Evolutionary conservation across 768 basidiomycete genomes (phyloP).

Genomic region (Mycena albidolilacea): DNA sequence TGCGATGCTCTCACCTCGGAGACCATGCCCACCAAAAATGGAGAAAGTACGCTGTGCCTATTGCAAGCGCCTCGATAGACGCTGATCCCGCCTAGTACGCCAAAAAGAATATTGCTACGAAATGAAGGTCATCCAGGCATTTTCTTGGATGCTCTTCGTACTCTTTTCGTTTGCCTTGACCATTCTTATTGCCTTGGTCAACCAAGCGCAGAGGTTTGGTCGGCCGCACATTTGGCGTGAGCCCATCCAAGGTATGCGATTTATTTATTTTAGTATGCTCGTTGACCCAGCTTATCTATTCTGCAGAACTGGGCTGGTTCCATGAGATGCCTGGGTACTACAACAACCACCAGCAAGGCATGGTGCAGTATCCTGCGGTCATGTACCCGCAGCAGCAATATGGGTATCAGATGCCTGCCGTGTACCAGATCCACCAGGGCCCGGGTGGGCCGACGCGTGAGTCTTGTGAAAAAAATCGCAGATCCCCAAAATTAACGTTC

Average conservation of each 20-base stretch:
- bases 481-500: neutral
- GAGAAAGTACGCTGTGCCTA: slow-evolving; percentile 58
- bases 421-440: slow-evolving; percentile 34
- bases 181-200: slow-evolving; percentile 71
- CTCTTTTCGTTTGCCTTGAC: slow-evolving; percentile 64
- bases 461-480: neutral
- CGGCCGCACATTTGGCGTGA: slow-evolving; percentile 70
- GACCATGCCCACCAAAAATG: slow-evolving; percentile 64
- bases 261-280: neutral
- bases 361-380: slow-evolving; percentile 44
- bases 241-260: slow-evolving; percentile 64
- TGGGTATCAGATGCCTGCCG: slow-evolving; percentile 51
- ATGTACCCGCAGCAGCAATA: slow-evolving; percentile 44
- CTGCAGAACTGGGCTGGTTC: slow-evolving; percentile 82
- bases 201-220: slow-evolving; percentile 68
- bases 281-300: slow-evolving; percentile 36
- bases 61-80: neutral
- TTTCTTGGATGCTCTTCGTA: slow-evolving; percentile 83
- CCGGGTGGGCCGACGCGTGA: slow-evolving; percentile 33
- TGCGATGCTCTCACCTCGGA: slow-evolving; percentile 67
- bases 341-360: slow-evolving; percentile 52
- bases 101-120: slow-evolving; percentile 76
- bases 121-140: slow-evolving; percentile 84
- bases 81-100: slow-evolving; percentile 59
- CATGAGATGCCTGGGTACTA: slow-evolving; percentile 79